phyloP scores from a whole-genome alignment of 2,329 filamentous ascomycete species.

The Phoma sp. region DNA sequence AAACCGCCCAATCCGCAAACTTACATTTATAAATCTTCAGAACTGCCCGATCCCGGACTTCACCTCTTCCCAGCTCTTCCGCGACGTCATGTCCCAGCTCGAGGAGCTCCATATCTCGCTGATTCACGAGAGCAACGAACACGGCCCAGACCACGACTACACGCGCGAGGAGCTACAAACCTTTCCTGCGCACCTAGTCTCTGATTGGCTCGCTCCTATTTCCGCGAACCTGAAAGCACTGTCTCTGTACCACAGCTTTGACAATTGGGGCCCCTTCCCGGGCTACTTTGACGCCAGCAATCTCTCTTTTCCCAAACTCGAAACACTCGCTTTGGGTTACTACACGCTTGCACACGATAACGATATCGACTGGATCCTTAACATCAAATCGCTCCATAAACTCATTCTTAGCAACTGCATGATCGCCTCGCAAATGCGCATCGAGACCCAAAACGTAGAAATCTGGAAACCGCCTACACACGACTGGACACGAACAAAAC shows the following conservation, averaged over 20 bases:
- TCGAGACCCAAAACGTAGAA: too few relatives aligned
- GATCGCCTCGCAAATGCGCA: neutral
- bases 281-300: constrained; percentile 13
- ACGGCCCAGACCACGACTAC: constrained; percentile 14
- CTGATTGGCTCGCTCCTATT: constrained; percentile 14
- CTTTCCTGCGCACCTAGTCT: constrained; percentile 11
- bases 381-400: constrained; percentile 10
- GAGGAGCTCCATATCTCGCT: constrained; percentile 15
- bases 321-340: constrained; percentile 13
- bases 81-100: constrained; percentile 11
- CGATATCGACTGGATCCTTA: constrained; percentile 15
- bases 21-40: constrained; percentile 17
- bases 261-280: constrained; percentile 20
- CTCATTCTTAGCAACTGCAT: constrained; percentile 17
- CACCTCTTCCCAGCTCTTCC: constrained; percentile 13
- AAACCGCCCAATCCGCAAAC: constrained; percentile 14
- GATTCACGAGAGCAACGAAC: constrained; percentile 14
- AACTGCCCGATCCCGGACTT: constrained; percentile 13
- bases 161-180: constrained; percentile 1
- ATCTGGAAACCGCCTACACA: neutral
- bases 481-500: neutral
- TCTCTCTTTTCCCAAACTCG: constrained; percentile 16
- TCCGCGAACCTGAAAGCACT: constrained; percentile 9
- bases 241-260: constrained; percentile 1
- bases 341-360: constrained; percentile 19